These are phyloP conservation scores for Glebionis coronaria DNA, from an alignment of 129 eudicot species.

Conservation along the genomic window DNA sequence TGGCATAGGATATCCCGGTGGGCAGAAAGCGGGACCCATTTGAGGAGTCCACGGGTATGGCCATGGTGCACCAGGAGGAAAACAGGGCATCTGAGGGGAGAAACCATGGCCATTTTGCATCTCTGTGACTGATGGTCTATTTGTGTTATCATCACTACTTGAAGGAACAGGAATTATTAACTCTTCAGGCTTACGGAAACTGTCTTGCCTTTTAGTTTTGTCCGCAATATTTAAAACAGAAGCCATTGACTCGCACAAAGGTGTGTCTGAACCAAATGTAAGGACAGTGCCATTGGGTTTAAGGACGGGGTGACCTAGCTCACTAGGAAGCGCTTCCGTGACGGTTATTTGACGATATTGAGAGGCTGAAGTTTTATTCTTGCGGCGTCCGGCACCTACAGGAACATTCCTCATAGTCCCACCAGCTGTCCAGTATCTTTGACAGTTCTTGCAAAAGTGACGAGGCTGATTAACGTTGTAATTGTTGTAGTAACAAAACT, in stretches of 20 bases:
- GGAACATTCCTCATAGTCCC: conserved; percentile 93
- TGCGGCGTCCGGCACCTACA: conserved; percentile 89
- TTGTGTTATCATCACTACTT: conserved; percentile 38
- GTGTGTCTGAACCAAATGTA: conserved; percentile 58
- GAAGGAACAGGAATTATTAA: conserved; percentile 30
- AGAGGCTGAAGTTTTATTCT: conserved; percentile 52
- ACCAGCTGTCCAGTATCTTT: conserved; percentile 96
- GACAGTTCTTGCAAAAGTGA: conserved; percentile 90
- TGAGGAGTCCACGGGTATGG: conserved; percentile 68
- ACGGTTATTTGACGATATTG: conserved; percentile 58
- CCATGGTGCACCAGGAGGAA: conserved; percentile 76
- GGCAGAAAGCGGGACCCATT: conserved; percentile 59
- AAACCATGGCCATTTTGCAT: conserved; percentile 44
- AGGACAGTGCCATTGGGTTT: conserved; percentile 64
- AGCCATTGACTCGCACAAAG: conserved; percentile 71
- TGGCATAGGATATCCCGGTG: conserved; percentile 58
- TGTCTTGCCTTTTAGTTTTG: conserved; percentile 38
- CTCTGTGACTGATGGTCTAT: conserved; percentile 36
- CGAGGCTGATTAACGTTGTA: conserved; percentile 86
- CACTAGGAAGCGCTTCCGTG: conserved; percentile 51
- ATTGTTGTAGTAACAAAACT: conserved; percentile 85
- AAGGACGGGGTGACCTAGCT: conserved; percentile 29
- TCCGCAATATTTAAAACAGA: conserved; percentile 59
- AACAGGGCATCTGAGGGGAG: conserved; percentile 54
- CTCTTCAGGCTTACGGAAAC: conserved; percentile 51